Base-by-base conservation (phyloP, 2,329 filamentous ascomycete genomes). In the Clarireedia paspali region DNA sequence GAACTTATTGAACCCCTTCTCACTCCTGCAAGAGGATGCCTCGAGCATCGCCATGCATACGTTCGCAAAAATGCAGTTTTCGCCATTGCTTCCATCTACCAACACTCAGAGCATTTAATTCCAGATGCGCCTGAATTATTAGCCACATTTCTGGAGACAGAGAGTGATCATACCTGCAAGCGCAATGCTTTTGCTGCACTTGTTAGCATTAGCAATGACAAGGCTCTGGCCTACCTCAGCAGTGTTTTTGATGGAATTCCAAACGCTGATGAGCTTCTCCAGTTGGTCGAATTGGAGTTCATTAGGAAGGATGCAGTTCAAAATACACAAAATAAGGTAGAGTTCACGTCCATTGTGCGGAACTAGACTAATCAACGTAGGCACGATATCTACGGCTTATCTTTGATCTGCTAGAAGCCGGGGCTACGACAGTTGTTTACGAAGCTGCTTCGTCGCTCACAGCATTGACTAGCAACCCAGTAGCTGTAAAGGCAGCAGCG, bases 21-120 rank as follows among this genome's bases (percentile, higher is more conserved):
- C 45, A 95, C 92, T 42, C 95, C 94, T 15, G 90, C 91, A 48
- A 86, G 94, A 66, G 85, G 85, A 59, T 99, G 94, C 71, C 84
- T 99, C 60, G 91, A 96, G 72, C 91, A 99, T 73, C 85, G 94
- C 62, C 94, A 99, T 72, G 92, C 90, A 57, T 99, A 99, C 70
- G 94, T 99, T 56, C 89, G 94, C 68, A 99, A 99, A 78, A 97
- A 96, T 67, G 92, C 94, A 49, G 94, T 96, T 24, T 96, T 94
- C 72, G 94, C 94, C 26, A 83, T 99, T 59, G 84, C 94, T 14
- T 94, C 91, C 53, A 96, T 99, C 70, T 92, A 85, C 77, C 84
- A 87, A 69, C 91, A 96, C 74, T 92, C 89, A 27, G 91, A 94
- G 60, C 84, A 87, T 58, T 81, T 99, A 53, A 96, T 99, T 67